Evolutionary conservation across 345 rosid species (phyloP).

Genomic region (Microcos paniculata): DNA sequence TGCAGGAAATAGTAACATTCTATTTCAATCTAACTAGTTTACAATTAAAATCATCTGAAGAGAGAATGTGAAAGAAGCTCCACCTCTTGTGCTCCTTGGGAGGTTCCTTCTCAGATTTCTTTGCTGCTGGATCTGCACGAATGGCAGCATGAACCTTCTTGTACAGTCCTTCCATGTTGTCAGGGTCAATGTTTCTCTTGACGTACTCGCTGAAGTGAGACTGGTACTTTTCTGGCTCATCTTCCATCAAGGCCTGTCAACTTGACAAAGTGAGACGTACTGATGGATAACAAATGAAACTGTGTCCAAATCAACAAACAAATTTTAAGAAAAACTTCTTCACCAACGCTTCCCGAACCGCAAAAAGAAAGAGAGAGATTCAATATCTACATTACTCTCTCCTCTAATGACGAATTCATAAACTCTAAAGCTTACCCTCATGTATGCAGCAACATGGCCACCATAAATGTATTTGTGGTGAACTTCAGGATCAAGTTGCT

Average conservation of each 20-base stretch:
- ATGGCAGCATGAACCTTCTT: slow-evolving; percentile 75
- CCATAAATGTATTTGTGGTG: slow-evolving; percentile 71
- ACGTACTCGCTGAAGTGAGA: slow-evolving; percentile 61
- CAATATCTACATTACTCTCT: neutral
- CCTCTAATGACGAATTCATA: neutral
- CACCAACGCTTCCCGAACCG: too few relatives aligned
- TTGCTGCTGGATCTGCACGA: slow-evolving; percentile 55
- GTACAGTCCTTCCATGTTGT: slow-evolving; percentile 55
- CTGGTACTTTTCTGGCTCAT: slow-evolving; percentile 73
- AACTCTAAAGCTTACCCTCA: slow-evolving; percentile 39
- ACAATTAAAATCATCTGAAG: neutral
- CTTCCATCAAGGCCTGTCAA: slow-evolving; percentile 44
- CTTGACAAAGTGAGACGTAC: neutral
- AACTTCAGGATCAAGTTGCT: slow-evolving; percentile 66
- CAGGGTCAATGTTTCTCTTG: slow-evolving; percentile 56
- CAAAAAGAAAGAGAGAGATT: neutral
- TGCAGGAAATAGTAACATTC: neutral
- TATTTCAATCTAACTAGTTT: neutral
- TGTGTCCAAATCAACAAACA: neutral
- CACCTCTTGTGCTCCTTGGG: slow-evolving; percentile 69
- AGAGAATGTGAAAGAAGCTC: neutral
- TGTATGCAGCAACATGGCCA: slow-evolving; percentile 70
- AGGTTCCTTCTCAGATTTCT: slow-evolving; percentile 52
- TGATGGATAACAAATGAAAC: neutral
- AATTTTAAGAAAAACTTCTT: neutral